Percentiles rank a stretch among this genome's conserved stretches.
phyloP scores from a whole-genome alignment of 306 rosid genomes.

The Mucuna pruriens region DNA sequence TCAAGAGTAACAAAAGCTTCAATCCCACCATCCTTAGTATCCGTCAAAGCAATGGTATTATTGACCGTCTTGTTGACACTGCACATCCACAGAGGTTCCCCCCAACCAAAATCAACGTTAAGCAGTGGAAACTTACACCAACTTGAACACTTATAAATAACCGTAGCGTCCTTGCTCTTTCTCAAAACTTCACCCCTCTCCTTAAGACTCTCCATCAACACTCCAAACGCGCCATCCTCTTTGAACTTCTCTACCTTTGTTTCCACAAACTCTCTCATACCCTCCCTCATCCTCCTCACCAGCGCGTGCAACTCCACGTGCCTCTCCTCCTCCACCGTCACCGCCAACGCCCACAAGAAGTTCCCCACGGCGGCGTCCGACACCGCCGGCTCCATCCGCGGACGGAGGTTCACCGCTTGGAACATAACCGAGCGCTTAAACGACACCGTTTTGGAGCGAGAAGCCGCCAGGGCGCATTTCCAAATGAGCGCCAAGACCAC shows the following conservation, averaged over 20 bases:
- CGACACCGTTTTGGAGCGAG: slow-evolving; percentile 8
- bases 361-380: slow-evolving; percentile 47
- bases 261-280: slow-evolving; percentile 39
- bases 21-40: slow-evolving; percentile 46
- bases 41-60: slow-evolving; percentile 52
- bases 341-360: slow-evolving; percentile 52
- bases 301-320: slow-evolving; percentile 38
- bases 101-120: slow-evolving; percentile 55
- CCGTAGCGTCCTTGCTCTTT: not conserved
- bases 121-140: slow-evolving; percentile 53
- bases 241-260: slow-evolving; percentile 32
- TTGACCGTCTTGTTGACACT: slow-evolving; percentile 47
- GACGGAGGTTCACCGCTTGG: slow-evolving; percentile 59
- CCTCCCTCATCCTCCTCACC: slow-evolving; percentile 47
- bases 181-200: slow-evolving; percentile 40
- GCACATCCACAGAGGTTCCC: slow-evolving; percentile 45
- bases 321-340: slow-evolving; percentile 46
- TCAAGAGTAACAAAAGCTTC: slow-evolving; percentile 47
- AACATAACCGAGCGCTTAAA: slow-evolving; percentile 47
- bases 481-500: slow-evolving; percentile 51
- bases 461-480: slow-evolving; percentile 40
- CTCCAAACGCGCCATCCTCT: slow-evolving; percentile 41
- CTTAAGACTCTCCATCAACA: slow-evolving; percentile 47
- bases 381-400: slow-evolving; percentile 44
- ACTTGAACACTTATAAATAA: slow-evolving; percentile 50